Conservation (phyloP, 108 stramenopile genomes). For the Nitzschia palea region DNA sequence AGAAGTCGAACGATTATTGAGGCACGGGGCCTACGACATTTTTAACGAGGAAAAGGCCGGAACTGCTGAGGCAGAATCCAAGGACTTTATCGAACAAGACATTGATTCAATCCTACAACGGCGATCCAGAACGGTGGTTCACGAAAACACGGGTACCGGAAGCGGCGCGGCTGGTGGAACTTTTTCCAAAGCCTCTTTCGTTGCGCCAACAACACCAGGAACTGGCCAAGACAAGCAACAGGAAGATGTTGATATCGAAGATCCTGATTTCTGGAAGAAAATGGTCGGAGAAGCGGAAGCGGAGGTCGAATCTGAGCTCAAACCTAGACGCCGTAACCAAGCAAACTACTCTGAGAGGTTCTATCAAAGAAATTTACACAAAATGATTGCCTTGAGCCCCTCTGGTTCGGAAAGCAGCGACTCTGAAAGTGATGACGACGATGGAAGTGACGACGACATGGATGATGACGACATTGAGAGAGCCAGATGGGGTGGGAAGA, state of each 20-base stretch:
- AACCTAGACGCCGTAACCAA: slow-evolving; percentile 48
- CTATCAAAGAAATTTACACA: slow-evolving; percentile 40
- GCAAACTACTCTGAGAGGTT: slow-evolving; percentile 65
- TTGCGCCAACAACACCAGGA: slow-evolving; percentile 44
- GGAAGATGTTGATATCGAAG: slow-evolving; percentile 80
- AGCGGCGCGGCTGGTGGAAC: slow-evolving; percentile 80
- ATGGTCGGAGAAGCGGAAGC: slow-evolving; percentile 75
- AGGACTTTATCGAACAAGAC: slow-evolving; percentile 77
- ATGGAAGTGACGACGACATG: slow-evolving; percentile 30
- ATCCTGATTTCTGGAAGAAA: slow-evolving; percentile 95
- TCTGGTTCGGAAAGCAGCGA: slow-evolving; percentile 19
- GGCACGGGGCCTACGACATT: slow-evolving; percentile 89
- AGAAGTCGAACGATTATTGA: slow-evolving; percentile 77
- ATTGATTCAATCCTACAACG: slow-evolving; percentile 87
- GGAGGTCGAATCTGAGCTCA: slow-evolving; percentile 46
- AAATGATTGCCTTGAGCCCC: slow-evolving; percentile 12
- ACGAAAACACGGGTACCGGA: slow-evolving; percentile 76
- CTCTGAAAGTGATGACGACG: slow-evolving; percentile 32
- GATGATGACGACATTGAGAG: slow-evolving; percentile 41
- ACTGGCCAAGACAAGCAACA: slow-evolving; percentile 32
- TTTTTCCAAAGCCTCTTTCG: slow-evolving; percentile 94
- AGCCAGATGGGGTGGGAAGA: slow-evolving; percentile 54
- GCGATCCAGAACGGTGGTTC: slow-evolving; percentile 69
- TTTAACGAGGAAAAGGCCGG: slow-evolving; percentile 88
- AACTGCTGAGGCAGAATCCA: slow-evolving; percentile 75